These are phyloP conservation scores for Kwoniella botswanensis DNA, from an alignment of 768 basidiomycete species.

Conservation along the genomic window DNA sequence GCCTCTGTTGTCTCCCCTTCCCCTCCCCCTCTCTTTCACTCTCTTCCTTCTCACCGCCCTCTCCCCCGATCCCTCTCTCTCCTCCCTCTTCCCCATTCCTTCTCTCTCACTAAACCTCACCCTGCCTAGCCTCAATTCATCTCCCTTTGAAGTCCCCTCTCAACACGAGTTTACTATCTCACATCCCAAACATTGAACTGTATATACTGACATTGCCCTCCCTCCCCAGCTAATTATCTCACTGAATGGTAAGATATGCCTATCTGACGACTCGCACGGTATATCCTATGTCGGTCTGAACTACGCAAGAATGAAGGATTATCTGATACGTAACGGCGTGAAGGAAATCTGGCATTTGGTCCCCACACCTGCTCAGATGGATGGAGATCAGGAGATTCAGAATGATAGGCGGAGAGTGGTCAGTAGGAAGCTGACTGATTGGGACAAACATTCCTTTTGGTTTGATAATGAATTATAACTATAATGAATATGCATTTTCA, in stretches of 20 bases:
- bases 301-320: slow-evolving; percentile 70
- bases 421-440: slow-evolving; percentile 33
- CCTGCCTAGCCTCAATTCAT: no score
- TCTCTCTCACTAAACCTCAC: no score
- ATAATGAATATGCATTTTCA: no score
- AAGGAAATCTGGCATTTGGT: slow-evolving; percentile 60
- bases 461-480: background rate
- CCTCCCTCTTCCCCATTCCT: no score
- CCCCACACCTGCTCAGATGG: background rate
- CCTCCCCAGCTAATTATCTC: slow-evolving; percentile 69
- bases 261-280: slow-evolving; percentile 97
- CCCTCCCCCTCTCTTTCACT: background rate
- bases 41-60: background rate
- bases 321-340: slow-evolving; percentile 69
- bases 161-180: background rate
- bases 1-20: background rate
- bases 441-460: slow-evolving; percentile 50
- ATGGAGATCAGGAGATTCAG: slow-evolving; percentile 25
- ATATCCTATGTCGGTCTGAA: slow-evolving; percentile 85
- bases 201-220: no score
- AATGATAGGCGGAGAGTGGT: slow-evolving; percentile 35
- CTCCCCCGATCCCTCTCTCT: no score
- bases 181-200: no score
- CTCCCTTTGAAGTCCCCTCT: background rate
- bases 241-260: slow-evolving; percentile 72